Conservation (phyloP, 1,284 basidiomycete genomes). For the Hymenochaete sp. region DNA sequence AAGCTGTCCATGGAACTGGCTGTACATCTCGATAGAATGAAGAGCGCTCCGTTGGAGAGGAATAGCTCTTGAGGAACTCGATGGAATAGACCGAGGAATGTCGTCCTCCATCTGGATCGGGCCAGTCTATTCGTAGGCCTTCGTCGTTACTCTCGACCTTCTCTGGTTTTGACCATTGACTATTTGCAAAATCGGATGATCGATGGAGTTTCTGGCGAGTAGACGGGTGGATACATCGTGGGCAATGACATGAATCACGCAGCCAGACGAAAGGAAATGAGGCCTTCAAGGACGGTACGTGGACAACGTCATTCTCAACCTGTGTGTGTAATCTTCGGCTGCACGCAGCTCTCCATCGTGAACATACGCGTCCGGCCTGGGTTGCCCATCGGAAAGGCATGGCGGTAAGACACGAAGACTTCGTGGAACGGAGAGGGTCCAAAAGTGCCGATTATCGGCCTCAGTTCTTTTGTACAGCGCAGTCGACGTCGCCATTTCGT, state of each 20-base stretch:
- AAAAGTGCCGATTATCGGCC: too few relatives aligned
- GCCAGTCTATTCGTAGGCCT: conserved; percentile 45
- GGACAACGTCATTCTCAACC: conserved; percentile 5
- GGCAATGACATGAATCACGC: conserved; percentile 36
- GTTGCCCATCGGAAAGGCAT: too few relatives aligned
- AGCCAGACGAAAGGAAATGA: conserved; percentile 15
- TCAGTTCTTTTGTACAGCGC: too few relatives aligned
- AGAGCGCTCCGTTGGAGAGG: conserved; percentile 22
- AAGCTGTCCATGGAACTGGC: conserved; percentile 22
- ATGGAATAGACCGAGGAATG: conserved; percentile 46
- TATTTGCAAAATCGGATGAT: conserved; percentile 54
- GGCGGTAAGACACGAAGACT: too few relatives aligned
- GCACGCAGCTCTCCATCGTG: too few relatives aligned
- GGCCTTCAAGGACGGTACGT: conserved; percentile 5
- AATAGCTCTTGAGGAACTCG: conserved; percentile 44
- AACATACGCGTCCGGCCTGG: too few relatives aligned
- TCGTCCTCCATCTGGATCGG: conserved; percentile 24
- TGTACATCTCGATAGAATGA: conserved; percentile 35
- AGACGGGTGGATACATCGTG: conserved; percentile 59
- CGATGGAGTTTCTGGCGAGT: conserved; percentile 71
- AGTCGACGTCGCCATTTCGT: too few relatives aligned
- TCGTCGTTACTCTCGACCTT: conserved; percentile 27
- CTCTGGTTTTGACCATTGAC: conserved; percentile 38
- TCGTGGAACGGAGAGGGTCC: too few relatives aligned
- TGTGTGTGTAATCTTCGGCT: too few relatives aligned